Conservation (phyloP, 306 rosid genomes). For the Trifolium fragiferum region DNA sequence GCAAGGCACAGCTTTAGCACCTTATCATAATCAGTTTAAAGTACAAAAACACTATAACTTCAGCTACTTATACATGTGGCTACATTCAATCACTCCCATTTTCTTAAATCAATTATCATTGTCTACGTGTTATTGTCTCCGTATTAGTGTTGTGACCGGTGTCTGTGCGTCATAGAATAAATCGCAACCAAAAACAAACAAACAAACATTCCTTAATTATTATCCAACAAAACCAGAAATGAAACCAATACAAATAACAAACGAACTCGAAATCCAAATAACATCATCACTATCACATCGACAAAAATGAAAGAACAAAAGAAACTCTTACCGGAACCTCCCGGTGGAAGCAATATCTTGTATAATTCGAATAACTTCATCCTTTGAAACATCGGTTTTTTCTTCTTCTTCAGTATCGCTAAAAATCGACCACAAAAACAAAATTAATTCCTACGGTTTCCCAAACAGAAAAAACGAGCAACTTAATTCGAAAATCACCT, state of each 20-base stretch:
- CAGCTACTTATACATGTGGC: too few species aligned
- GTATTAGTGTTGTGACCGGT: too few species aligned
- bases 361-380: constrained; percentile 41
- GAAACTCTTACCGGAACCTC: constrained; percentile 44
- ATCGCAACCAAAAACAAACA: neutral
- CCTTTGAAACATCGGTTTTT: constrained; percentile 38
- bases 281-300: neutral
- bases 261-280: neutral
- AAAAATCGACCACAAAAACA: neutral
- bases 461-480: neutral
- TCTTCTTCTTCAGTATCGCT: constrained; percentile 41
- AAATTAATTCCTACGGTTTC: neutral
- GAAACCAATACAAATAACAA: neutral
- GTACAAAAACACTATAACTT: too few species aligned
- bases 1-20: too few species aligned
- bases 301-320: constrained; percentile 6
- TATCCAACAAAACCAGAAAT: neutral
- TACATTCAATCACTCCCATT: too few species aligned
- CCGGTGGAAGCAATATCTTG: constrained; percentile 53
- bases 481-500: constrained; percentile 34
- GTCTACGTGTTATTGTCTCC: too few species aligned
- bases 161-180: neutral
- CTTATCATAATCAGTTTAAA: too few species aligned
- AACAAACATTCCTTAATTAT: neutral
- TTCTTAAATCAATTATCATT: too few species aligned